Evolutionary conservation across 176 grass and related monocot species (phyloP).

Genomic region (Aechmea fasciata): DNA sequence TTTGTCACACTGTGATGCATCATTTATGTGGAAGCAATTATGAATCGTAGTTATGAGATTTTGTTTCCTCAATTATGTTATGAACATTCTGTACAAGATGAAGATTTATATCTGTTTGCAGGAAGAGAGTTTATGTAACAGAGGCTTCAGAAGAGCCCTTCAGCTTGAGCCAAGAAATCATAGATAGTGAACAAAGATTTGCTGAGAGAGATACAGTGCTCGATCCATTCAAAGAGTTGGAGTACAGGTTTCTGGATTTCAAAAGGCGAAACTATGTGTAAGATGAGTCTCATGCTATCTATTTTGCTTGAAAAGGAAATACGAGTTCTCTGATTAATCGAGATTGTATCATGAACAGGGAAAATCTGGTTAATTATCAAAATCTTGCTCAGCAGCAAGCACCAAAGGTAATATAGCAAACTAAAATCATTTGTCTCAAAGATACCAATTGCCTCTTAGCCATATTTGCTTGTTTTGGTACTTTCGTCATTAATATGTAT

Average conservation of each 20-base stretch:
- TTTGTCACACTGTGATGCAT: neutral
- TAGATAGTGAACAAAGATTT: conserved; percentile 38
- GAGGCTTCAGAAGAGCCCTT: conserved; percentile 41
- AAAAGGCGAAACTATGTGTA: conserved; percentile 59
- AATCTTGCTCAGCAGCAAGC: conserved; percentile 60
- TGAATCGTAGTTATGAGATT: neutral
- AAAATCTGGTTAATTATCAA: conserved; percentile 42
- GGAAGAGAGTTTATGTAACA: conserved; percentile 33
- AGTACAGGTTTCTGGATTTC: conserved; percentile 75
- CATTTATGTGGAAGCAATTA: neutral
- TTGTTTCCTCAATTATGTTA: neutral
- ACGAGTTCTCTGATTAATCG: conserved; percentile 13
- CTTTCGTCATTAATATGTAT: neutral
- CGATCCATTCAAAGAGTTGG: conserved; percentile 54
- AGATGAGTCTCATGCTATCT: conserved; percentile 36
- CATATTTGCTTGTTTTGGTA: neutral
- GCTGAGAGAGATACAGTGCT: conserved; percentile 18
- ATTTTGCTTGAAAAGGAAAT: conserved; percentile 3
- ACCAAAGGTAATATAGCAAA: conserved; percentile 51
- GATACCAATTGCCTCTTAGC: neutral
- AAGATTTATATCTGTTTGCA: conserved; percentile 29
- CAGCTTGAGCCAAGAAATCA: conserved; percentile 33
- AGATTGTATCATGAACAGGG: conserved; percentile 40
- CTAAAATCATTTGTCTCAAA: conserved; percentile 3
- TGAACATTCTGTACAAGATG: neutral